Base-by-base conservation (phyloP, 2,329 filamentous ascomycete genomes). In the Didymosphaeria variabile region DNA sequence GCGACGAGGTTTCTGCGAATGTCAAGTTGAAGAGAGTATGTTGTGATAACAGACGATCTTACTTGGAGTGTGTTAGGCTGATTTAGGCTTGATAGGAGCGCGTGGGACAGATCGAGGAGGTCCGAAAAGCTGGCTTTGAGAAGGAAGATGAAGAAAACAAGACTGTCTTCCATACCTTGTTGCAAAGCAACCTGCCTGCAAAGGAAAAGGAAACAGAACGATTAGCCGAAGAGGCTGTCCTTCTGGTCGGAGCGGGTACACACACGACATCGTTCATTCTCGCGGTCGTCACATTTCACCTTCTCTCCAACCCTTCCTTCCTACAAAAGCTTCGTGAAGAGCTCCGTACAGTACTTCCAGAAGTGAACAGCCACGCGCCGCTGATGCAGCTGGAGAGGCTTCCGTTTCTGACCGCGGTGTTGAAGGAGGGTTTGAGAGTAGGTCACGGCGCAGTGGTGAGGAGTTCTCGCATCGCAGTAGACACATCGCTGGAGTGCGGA, bases 391-490 rank as follows among this genome's bases (percentile, higher is more conserved):
- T 73, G 8, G 72, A 76, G 46, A 70, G 71, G 38, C 65, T 71
- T 2, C 74, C 76, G 0, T 77, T 73, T 55, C 68, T 78, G 49
- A 70, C 69, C 57, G 76, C 74, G 31, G 59, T 75, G 2, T 54
- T 79, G n/a, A 65, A 70, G 38, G 77, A 79, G 61, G 76, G 71
- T 46, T 62, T 78, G 29, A 73, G 77, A n/a, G 65, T 77, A 66
- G 76, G 66, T 69, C 74, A 65, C 50, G 77, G 66, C 55, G 71
- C 67, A 51, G 72, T 60, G 46, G 67, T 15, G 65, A 64, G 19
- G 63, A 67, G 38, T 56, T 66, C 55, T 67, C 69, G 51, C 64
- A 68, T 46, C 63, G 66, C 7, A 55, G 65, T 38, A 62, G 72
- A 60, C 65, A 71, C 53, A 46, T 72, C 44, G 57, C 65, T 50